phyloP scores from a whole-genome alignment of 148 eudicot genomes.

The Rhododendron molle region DNA sequence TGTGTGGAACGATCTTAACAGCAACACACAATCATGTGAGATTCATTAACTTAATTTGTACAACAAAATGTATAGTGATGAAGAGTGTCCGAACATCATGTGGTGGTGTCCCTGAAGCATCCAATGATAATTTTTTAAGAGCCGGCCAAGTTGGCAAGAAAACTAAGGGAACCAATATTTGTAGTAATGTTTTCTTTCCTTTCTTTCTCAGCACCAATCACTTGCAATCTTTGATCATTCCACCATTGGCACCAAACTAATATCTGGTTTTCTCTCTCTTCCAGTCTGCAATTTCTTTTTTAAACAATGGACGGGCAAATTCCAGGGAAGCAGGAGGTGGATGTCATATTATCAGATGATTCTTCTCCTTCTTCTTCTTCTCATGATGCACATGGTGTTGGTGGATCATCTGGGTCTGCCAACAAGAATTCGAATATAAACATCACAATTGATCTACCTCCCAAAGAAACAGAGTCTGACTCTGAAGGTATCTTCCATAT shows the following conservation, averaged over 20 bases:
- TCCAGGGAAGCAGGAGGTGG: conserved; percentile 31
- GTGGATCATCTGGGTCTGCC: conserved; percentile 3
- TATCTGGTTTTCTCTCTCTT: not conserved
- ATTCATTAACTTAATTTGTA: too few species aligned
- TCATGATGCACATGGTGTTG: conserved; percentile 18
- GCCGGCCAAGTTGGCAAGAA: not conserved
- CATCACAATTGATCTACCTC: conserved; percentile 20
- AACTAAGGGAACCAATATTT: not conserved
- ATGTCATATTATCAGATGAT: conserved; percentile 50
- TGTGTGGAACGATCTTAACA: too few species aligned
- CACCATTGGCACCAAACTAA: not conserved
- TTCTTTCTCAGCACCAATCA: not conserved
- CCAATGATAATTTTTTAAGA: not conserved
- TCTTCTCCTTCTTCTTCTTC: conserved; percentile 29
- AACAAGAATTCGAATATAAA: conserved; percentile 16
- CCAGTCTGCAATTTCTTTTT: not conserved
- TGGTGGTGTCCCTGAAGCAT: too few species aligned
- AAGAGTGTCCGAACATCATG: too few species aligned
- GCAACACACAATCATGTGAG: too few species aligned
- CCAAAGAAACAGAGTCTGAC: conserved; percentile 8
- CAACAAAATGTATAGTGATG: too few species aligned
- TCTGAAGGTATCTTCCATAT: conserved; percentile 29
- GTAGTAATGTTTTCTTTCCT: not conserved
- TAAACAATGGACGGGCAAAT: conserved; percentile 25
- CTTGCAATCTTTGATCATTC: not conserved